Evolutionary conservation across 1,139 yeast species (phyloP).

Genomic region (Candida frijolesensis): DNA sequence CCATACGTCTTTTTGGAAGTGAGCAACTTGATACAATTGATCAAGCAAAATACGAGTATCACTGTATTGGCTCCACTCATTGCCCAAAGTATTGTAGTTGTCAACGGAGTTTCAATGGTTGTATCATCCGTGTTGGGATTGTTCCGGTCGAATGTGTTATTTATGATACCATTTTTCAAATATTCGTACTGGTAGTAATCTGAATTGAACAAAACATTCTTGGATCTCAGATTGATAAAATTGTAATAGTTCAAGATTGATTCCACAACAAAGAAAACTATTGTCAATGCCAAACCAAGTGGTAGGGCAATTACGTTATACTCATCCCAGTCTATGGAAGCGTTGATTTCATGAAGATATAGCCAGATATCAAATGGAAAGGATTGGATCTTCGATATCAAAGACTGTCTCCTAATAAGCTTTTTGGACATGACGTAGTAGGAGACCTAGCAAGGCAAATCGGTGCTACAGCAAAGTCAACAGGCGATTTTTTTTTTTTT

Average conservation of each 20-base stretch:
- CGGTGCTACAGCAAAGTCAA: background rate
- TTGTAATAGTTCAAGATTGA: constrained; percentile 17
- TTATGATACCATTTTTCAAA: constrained; percentile 22
- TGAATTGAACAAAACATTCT: constrained; percentile 17
- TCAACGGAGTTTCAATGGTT: constrained; percentile 7
- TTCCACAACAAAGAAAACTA: constrained; percentile 5
- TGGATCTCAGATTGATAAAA: constrained; percentile 15
- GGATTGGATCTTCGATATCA: constrained; percentile 42
- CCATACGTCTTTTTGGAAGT: constrained; percentile 41
- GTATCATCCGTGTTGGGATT: background rate
- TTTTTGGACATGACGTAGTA: constrained; percentile 14
- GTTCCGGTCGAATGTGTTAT: background rate
- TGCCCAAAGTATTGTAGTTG: constrained; percentile 22
- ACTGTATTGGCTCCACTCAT: constrained; percentile 19
- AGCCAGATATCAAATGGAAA: constrained; percentile 61
- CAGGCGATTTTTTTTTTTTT: background rate
- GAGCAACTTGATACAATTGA: constrained; percentile 35
- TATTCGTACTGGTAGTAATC: constrained; percentile 33
- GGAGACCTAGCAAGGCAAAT: background rate
- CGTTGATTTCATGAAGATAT: constrained; percentile 52
- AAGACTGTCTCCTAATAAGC: constrained; percentile 31
- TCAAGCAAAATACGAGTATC: constrained; percentile 23
- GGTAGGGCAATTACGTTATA: constrained; percentile 25
- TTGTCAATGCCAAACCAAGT: constrained; percentile 13
- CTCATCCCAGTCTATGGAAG: constrained; percentile 68